phyloP scores from a whole-genome alignment of 139 green algal species.

The Yamagishiella unicocca region DNA sequence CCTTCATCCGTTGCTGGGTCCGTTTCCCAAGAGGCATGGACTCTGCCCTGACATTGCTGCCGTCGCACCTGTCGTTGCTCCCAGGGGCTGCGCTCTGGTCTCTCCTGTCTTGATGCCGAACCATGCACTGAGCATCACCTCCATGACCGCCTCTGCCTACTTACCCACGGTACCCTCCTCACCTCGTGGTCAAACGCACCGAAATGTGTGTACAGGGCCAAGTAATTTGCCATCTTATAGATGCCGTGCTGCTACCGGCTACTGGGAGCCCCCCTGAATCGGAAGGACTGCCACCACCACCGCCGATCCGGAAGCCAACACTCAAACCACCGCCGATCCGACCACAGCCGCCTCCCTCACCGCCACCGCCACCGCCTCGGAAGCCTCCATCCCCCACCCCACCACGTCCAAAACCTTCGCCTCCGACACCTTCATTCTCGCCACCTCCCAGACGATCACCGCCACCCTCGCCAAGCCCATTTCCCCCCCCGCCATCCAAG shows the following conservation, averaged over 20 bases:
- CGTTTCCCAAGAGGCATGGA: no score
- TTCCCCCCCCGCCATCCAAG: background rate
- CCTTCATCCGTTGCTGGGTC: no score
- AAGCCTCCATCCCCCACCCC: background rate
- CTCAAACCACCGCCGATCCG: no score
- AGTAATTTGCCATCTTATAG: slow-evolving; percentile 3
- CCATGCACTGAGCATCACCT: no score
- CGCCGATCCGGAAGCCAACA: background rate
- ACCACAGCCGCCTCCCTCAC: background rate
- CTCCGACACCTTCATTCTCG: background rate
- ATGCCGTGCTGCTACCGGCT: slow-evolving; percentile 23
- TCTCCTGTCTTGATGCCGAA: no score
- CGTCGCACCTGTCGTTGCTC: no score
- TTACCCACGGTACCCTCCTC: background rate
- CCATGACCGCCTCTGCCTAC: background rate
- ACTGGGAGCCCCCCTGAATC: no score
- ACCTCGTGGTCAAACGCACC: no score
- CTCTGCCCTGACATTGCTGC: no score
- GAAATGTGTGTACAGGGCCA: background rate
- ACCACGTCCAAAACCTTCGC: background rate
- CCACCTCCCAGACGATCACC: background rate
- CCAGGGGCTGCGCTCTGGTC: no score
- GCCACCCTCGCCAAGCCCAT: background rate
- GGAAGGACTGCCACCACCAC: no score
- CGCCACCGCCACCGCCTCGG: background rate